Evolutionary conservation across 805 yeast genomes (phyloP), one percentile per base, ranked within the genome.

Genomic region (Ogataea angusta): DNA sequence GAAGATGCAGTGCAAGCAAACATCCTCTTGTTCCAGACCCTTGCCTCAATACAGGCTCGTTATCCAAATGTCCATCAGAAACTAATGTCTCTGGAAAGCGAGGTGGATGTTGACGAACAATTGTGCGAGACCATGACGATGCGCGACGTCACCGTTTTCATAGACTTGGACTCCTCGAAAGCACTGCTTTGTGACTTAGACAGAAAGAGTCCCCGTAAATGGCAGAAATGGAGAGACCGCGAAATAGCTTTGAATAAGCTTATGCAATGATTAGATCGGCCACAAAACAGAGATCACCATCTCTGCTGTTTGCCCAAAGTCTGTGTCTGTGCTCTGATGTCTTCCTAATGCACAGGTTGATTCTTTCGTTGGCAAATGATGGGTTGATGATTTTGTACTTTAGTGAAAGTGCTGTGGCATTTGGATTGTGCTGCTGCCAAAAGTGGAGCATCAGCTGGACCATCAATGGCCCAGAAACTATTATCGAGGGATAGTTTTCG

Each of bases 401-500:
- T 44, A 80, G 62, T 9, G 45, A 33, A n/a, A 46, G 41, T 17
- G 53, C 0, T 33, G 25, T 3, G 16, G 6, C 1, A 43, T 38
- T 12, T 33, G 19, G 15, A 48, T 45, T 5, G 33, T 30, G 28
- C 36, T 40, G 16, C 21, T 44, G 27, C 61, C 60, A 59, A 42
- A 80, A 81, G 40, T 76, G 74, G 23, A 86, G 56, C 26, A 79
- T 49, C 27, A 85, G 47, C 7, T 83, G 79, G 1, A 85, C 73
- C 43, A 85, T 66, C 38, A 90, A 67, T 0, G 97, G 96, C 0
- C 96, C 99, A 32, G 86, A 95, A 0, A 83, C 80, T 1, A 91
- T 63, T 0, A 81, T 59, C 25, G 69, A 67, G 0, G 82, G 80
- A 36, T 87, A 75, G 1, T 75, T 69, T 54, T 91, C 98, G 2